phyloP scores from a whole-genome alignment of 805 yeast genomes.

The Metschnikowia continentalis region DNA sequence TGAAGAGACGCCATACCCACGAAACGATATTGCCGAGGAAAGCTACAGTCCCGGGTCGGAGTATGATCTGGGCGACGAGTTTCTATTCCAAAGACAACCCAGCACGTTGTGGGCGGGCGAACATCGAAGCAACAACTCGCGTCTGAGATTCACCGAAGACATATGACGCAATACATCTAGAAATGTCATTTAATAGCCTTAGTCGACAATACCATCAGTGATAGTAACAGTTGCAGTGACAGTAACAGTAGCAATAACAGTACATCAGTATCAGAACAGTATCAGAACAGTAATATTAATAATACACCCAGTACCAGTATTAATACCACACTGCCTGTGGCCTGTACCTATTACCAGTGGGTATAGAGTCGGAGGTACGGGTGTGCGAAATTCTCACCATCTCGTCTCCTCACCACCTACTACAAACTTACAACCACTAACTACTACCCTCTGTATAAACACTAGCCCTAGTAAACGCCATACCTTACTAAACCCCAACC shows the following conservation, averaged over 20 bases:
- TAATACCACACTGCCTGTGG: too few species aligned
- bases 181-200: background rate
- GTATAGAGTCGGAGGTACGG: background rate
- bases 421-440: too few species aligned
- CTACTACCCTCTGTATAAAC: background rate
- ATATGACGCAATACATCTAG: background rate
- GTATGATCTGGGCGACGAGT: slow-evolving; percentile 14
- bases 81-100: slow-evolving; percentile 8
- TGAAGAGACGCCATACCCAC: slow-evolving; percentile 8
- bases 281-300: too few species aligned
- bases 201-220: background rate
- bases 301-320: too few species aligned
- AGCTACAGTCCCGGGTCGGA: slow-evolving; percentile 7
- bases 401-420: too few species aligned
- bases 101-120: slow-evolving; percentile 11
- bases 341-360: too few species aligned
- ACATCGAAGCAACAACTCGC: slow-evolving; percentile 15
- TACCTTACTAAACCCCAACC: too few species aligned
- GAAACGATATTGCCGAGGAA: slow-evolving; percentile 5
- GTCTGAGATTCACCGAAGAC: slow-evolving; percentile 20
- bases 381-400: background rate
- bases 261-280: too few species aligned
- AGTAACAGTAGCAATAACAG: too few species aligned
- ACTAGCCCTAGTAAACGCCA: background rate
- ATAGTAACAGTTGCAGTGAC: too few species aligned